phyloP scores from a whole-genome alignment of 306 rosid species.

The Quercus ilex region DNA sequence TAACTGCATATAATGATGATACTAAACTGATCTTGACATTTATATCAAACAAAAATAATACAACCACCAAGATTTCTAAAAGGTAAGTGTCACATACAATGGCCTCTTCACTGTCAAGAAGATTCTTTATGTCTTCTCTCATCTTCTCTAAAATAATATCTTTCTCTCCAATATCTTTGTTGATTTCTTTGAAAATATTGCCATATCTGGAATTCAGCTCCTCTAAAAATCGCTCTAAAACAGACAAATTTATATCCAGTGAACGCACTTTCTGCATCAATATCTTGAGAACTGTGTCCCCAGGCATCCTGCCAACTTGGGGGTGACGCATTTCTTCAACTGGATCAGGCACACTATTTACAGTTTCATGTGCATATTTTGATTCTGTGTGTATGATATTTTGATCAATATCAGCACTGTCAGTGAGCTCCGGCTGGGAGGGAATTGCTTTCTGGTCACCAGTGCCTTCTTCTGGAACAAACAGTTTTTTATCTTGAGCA shows the following conservation, averaged over 20 bases:
- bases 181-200: slow-evolving; percentile 61
- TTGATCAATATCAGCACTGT: slow-evolving; percentile 35
- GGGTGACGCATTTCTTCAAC: slow-evolving; percentile 69
- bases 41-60: neutral
- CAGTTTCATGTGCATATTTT: slow-evolving; percentile 36
- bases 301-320: slow-evolving; percentile 92
- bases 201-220: slow-evolving; percentile 76
- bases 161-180: slow-evolving; percentile 60
- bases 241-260: slow-evolving; percentile 70
- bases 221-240: slow-evolving; percentile 79
- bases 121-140: slow-evolving; percentile 50
- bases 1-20: slow-evolving; percentile 1
- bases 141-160: slow-evolving; percentile 56
- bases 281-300: slow-evolving; percentile 93
- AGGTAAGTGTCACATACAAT: slow-evolving; percentile 52
- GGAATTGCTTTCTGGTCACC: slow-evolving; percentile 42
- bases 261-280: slow-evolving; percentile 94
- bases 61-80: neutral
- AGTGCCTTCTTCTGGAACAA: slow-evolving; percentile 43
- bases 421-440: slow-evolving; percentile 40
- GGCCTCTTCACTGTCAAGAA: slow-evolving; percentile 49
- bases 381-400: slow-evolving; percentile 35
- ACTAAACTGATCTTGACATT: neutral
- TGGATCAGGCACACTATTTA: slow-evolving; percentile 54
- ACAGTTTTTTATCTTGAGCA: slow-evolving; percentile 39